These are phyloP conservation scores for Endogone sp. DNA, from an alignment of 192 early-diverging fungal genomes.

Conservation along the genomic window DNA sequence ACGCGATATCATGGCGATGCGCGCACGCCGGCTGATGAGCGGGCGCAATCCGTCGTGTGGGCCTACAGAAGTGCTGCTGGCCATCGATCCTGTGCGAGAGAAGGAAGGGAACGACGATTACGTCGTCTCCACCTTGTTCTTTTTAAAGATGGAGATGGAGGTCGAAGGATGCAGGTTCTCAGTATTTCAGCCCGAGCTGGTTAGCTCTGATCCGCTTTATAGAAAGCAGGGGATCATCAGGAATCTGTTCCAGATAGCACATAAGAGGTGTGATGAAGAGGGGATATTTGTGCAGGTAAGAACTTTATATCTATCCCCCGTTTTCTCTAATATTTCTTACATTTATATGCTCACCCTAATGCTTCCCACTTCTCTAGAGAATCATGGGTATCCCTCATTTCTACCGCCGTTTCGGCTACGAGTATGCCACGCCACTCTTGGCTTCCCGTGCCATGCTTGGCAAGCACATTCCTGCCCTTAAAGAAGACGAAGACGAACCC, in stretches of 20 bases:
- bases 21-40: not conserved
- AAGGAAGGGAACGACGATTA: not conserved
- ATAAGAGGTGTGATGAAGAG: not conserved
- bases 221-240: not conserved
- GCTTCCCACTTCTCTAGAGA: slow-evolving; percentile 9
- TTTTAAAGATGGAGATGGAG: not conserved
- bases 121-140: not conserved
- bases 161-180: not conserved
- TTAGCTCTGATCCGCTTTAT: not conserved
- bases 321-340: too few species aligned
- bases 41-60: not conserved
- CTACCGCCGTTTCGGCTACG: slow-evolving; percentile 30
- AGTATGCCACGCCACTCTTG: slow-evolving; percentile 9
- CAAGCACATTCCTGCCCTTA: not conserved
- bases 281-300: not conserved
- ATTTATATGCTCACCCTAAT: too few species aligned
- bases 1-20: not conserved
- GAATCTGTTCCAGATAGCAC: not conserved
- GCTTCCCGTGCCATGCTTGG: not conserved
- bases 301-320: too few species aligned
- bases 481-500: not conserved
- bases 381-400: slow-evolving; percentile 23
- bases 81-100: not conserved
- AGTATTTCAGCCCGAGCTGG: not conserved
- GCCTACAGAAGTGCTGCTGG: not conserved